phyloP scores from a whole-genome alignment of 768 basidiomycete species.

The Leccinum aurantiacum region DNA sequence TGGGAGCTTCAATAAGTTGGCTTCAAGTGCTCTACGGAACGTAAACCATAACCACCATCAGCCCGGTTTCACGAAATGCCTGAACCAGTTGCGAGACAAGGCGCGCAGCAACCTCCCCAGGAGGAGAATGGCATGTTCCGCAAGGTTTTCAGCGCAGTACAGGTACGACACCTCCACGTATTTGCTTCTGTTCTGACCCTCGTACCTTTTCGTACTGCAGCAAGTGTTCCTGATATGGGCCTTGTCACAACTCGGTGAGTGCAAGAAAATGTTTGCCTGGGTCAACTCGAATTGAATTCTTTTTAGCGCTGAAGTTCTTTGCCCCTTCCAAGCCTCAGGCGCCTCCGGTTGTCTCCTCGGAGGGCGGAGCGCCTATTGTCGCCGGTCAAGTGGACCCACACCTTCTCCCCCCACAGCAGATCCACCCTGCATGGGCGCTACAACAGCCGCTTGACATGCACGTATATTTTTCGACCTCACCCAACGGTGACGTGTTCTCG shows the following conservation, averaged over 20 bases:
- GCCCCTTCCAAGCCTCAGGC: slow-evolving; percentile 36
- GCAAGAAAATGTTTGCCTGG: not conserved
- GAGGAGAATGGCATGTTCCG: slow-evolving; percentile 38
- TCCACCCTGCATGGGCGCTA: slow-evolving; percentile 57
- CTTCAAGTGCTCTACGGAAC: not conserved
- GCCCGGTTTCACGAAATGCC: slow-evolving; percentile 20
- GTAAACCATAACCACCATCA: slow-evolving; percentile 6
- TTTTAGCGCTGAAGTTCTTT: slow-evolving; percentile 47
- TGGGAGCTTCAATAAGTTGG: slow-evolving; percentile 22
- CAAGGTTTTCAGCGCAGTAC: slow-evolving; percentile 39
- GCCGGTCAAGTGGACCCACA: slow-evolving; percentile 43
- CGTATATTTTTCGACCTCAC: slow-evolving; percentile 70
- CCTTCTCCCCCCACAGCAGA: slow-evolving; percentile 54
- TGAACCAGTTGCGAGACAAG: slow-evolving; percentile 26
- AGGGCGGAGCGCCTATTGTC: slow-evolving; percentile 12
- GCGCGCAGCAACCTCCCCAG: slow-evolving; percentile 10
- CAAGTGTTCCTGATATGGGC: slow-evolving; percentile 69
- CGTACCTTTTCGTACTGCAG: slow-evolving; percentile 35
- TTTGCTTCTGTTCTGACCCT: not conserved
- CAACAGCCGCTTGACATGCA: slow-evolving; percentile 67
- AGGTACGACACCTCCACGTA: slow-evolving; percentile 36
- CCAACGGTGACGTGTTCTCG: slow-evolving; percentile 58
- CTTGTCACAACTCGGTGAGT: slow-evolving; percentile 64
- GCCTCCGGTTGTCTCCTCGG: slow-evolving; percentile 30
- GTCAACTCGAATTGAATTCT: not conserved